Percentiles rank a stretch among this genome's conserved stretches.
phyloP scores from a whole-genome alignment of 345 rosid species.

The Gossypium mustelinum region DNA sequence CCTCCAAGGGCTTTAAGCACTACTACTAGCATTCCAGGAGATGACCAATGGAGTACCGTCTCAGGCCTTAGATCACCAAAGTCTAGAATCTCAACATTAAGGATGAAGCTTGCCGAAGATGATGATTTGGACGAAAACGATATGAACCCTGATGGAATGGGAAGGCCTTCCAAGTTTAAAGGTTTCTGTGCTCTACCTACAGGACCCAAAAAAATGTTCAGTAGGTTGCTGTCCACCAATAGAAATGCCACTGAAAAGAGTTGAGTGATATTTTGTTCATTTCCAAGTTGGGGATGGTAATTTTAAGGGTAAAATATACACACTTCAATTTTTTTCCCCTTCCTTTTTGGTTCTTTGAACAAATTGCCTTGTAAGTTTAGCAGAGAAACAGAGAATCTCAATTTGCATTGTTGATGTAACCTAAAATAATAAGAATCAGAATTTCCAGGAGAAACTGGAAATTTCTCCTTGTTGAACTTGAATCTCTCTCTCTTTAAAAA shows the following conservation, averaged over 20 bases:
- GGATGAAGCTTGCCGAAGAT: slow-evolving; percentile 84
- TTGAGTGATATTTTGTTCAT: slow-evolving; percentile 31
- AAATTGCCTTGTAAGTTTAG: slow-evolving; percentile 32
- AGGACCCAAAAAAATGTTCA: slow-evolving; percentile 54
- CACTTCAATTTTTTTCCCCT: background rate
- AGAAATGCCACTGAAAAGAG: slow-evolving; percentile 49
- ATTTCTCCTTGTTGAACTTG: slow-evolving; percentile 17
- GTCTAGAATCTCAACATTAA: slow-evolving; percentile 63
- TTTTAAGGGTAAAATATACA: slow-evolving; percentile 31
- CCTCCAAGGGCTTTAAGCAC: slow-evolving; percentile 64
- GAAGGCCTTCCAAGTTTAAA: slow-evolving; percentile 56
- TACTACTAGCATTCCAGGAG: slow-evolving; percentile 54
- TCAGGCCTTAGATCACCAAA: slow-evolving; percentile 79
- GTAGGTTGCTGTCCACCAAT: slow-evolving; percentile 53
- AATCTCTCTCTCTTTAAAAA: background rate
- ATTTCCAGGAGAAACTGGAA: slow-evolving; percentile 20
- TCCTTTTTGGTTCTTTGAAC: slow-evolving; percentile 13
- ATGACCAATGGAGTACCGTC: slow-evolving; percentile 81
- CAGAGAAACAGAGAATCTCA: slow-evolving; percentile 30
- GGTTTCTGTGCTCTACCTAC: slow-evolving; percentile 73
- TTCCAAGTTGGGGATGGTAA: slow-evolving; percentile 26
- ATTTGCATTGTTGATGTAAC: slow-evolving; percentile 45
- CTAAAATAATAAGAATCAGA: slow-evolving; percentile 30
- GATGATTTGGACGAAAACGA: slow-evolving; percentile 59
- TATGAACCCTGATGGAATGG: slow-evolving; percentile 50